Conservation (phyloP, 108 stramenopile genomes). For the Cyclotella choctawhatcheeana region DNA sequence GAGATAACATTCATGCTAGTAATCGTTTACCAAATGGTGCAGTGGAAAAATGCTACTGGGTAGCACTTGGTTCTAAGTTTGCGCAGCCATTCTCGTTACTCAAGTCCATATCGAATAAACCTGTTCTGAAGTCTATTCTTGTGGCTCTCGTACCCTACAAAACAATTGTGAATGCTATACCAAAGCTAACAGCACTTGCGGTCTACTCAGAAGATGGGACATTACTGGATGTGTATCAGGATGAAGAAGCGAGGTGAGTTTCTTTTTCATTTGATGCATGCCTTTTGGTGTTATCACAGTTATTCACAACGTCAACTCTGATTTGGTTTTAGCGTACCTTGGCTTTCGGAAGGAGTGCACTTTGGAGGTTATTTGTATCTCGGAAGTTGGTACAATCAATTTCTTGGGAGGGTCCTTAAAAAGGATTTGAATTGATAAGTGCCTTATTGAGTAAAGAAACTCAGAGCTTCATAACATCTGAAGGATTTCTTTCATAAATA, state of each 20-base stretch:
- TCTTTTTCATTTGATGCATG: too few species aligned
- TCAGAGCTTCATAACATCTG: too few species aligned
- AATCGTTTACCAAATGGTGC: slow-evolving; percentile 23
- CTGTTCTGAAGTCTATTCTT: slow-evolving; percentile 13
- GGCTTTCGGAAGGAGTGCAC: slow-evolving; percentile 38
- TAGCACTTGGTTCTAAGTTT: slow-evolving; percentile 25
- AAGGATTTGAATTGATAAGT: background rate
- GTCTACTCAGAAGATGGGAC: slow-evolving; percentile 41
- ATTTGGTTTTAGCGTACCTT: slow-evolving; percentile 25
- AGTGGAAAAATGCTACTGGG: slow-evolving; percentile 31
- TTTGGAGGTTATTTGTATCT: slow-evolving; percentile 43
- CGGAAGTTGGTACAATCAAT: slow-evolving; percentile 40
- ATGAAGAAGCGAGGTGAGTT: too few species aligned
- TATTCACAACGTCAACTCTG: too few species aligned
- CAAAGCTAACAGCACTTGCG: slow-evolving; percentile 41
- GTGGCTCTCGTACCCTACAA: slow-evolving; percentile 40
- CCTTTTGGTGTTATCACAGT: too few species aligned
- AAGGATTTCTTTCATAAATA: too few species aligned
- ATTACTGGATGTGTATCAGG: slow-evolving; percentile 21
- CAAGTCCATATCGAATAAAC: slow-evolving; percentile 27
- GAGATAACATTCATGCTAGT: slow-evolving; percentile 42
- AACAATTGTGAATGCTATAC: slow-evolving; percentile 35
- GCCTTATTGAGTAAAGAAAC: too few species aligned
- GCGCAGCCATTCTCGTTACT: slow-evolving; percentile 34
- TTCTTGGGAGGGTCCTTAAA: slow-evolving; percentile 21